phyloP scores from a whole-genome alignment of 495 filamentous ascomycete species.

The Daldinia bambusicola region DNA sequence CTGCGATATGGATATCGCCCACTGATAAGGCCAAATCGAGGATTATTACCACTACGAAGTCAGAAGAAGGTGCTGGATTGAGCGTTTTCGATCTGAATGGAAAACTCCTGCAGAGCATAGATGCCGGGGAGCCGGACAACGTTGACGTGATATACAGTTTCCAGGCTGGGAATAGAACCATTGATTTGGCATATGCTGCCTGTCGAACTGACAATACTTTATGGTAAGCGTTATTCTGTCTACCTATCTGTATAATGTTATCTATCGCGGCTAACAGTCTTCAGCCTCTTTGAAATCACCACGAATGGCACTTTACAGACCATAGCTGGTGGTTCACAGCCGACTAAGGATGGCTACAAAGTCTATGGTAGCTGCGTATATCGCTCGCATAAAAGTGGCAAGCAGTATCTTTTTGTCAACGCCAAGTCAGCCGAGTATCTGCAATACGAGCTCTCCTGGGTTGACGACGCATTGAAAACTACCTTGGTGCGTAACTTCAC shows the following conservation, averaged over 20 bases:
- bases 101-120: constrained; percentile 43
- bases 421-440: constrained; percentile 52
- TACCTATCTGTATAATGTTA: too few species aligned
- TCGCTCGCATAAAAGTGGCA: constrained; percentile 40
- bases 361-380: constrained; percentile 48
- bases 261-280: constrained; percentile 8
- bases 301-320: constrained; percentile 41
- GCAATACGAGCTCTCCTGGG: constrained; percentile 49
- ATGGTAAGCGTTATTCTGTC: constrained; percentile 35
- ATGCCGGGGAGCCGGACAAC: constrained; percentile 50
- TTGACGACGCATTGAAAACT: constrained; percentile 44
- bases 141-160: constrained; percentile 54
- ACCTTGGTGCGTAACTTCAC: constrained; percentile 49
- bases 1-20: constrained; percentile 53
- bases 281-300: constrained; percentile 50
- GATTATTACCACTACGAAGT: constrained; percentile 52
- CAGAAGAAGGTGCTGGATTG: constrained; percentile 46
- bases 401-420: constrained; percentile 53
- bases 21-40: constrained; percentile 39
- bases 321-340: constrained; percentile 47
- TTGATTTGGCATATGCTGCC: constrained; percentile 49
- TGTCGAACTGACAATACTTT: constrained; percentile 51
- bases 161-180: constrained; percentile 36
- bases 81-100: constrained; percentile 50
- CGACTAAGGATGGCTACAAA: constrained; percentile 43